These are phyloP conservation scores for Gossypium herbaceum DNA, from an alignment of 345 rosid genomes.

Conservation along the genomic window DNA sequence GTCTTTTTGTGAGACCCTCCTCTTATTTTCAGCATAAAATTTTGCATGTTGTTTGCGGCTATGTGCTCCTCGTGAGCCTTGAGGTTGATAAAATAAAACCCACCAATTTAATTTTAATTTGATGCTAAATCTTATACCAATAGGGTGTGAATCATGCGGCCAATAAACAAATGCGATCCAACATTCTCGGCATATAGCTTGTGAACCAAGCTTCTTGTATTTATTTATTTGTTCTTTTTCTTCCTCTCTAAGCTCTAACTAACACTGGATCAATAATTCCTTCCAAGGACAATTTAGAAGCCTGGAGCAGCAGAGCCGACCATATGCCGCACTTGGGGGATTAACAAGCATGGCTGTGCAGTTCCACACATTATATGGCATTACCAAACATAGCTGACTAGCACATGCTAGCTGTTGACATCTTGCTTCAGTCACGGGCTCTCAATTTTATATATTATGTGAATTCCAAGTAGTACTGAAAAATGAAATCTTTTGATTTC, in stretches of 20 bases:
- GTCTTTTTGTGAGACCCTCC: background rate
- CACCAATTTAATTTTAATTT: background rate
- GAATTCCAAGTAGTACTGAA: background rate
- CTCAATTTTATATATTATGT: background rate
- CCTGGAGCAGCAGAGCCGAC: slow-evolving; percentile 7
- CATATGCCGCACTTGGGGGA: slow-evolving; percentile 13
- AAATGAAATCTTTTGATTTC: background rate
- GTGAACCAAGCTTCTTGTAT: background rate
- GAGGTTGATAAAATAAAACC: background rate
- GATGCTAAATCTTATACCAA: slow-evolving; percentile 1
- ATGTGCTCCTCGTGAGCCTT: slow-evolving; percentile 11
- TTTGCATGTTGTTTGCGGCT: background rate
- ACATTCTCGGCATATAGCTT: background rate
- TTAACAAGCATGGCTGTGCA: background rate
- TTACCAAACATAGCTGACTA: slow-evolving; percentile 6
- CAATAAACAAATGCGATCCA: background rate
- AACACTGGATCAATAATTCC: background rate
- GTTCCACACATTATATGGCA: background rate
- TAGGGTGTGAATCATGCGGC: background rate
- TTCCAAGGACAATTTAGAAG: background rate
- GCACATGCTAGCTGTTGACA: slow-evolving; percentile 11
- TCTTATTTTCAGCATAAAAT: background rate
- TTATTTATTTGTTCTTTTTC: background rate
- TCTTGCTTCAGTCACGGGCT: slow-evolving; percentile 7
- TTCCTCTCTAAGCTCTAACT: background rate